Evolutionary conservation across 345 rosid genomes (phyloP), one percentile per base, ranked within the genome.

Genomic region (Heritiera littoralis): DNA sequence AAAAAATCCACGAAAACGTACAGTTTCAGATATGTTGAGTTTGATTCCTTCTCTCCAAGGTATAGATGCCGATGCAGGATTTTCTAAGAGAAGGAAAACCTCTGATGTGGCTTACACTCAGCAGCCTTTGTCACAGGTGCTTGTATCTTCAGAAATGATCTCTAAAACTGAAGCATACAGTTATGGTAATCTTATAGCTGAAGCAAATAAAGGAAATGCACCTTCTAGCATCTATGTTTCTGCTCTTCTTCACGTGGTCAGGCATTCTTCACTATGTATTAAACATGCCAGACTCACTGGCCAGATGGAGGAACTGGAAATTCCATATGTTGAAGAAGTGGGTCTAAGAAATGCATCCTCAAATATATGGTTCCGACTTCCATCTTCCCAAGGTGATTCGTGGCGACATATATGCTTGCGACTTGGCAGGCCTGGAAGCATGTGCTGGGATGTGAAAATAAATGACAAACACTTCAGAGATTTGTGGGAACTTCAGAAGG

Each of bases 381-480:
- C 98, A 72, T 90, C 90, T 86, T 90, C 93, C 56, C 83, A 86
- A 52, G 92, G 86, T 18, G 90, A 91, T 89, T 91, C 98, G 4
- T 97, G 99, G 98, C 92, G 88, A 75, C 92, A 89, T 76, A 93
- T 97, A 80, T 93, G 99, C 90, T 87, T 97, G 87, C 92, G 94
- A 84, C 98, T 94, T 78, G 99, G 99, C 65, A 92, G 93, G 82
- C 98, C 98, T 76, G 99, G 98, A 90, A 93, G 90, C 87, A 97
- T 92, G 97, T 82, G 87, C 81, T 97, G 99, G 99, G 98, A 97
- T 88, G 98, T 95, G 79, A 95, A 94, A 85, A 90, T 97, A 82
- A 94, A 87, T 86, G 98, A 97, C 80, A 97, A 90, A 77, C 97
- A 97, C 84, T 97, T 97, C 81, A 91, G 96, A 84, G 99, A 97